These are phyloP conservation scores for Keqinozyma sinolaborantium DNA, from an alignment of 1,139 yeast species.

Conservation along the genomic window DNA sequence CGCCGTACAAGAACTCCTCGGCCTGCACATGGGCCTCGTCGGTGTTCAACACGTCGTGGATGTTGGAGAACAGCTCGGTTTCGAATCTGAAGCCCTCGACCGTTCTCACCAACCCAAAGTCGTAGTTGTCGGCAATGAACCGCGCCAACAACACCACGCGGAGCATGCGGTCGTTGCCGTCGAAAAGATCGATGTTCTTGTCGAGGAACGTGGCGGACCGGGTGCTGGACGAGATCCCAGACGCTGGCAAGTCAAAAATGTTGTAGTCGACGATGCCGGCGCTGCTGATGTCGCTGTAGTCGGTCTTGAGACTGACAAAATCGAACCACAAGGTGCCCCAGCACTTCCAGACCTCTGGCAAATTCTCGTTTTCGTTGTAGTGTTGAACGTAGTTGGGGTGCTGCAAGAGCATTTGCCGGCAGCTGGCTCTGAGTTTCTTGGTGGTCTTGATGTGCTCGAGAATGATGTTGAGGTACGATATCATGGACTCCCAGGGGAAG, in stretches of 20 bases:
- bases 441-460: conserved; percentile 29
- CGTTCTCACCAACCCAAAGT: conserved; percentile 51
- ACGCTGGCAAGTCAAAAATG: conserved; percentile 62
- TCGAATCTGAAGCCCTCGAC: conserved; percentile 43
- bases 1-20: conserved; percentile 38
- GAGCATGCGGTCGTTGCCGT: conserved; percentile 45
- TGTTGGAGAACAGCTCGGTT: conserved; percentile 21
- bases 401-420: conserved; percentile 30
- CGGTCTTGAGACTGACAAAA: conserved; percentile 44
- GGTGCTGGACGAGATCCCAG: conserved; percentile 48
- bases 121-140: conserved; percentile 46
- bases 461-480: conserved; percentile 58
- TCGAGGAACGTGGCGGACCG: conserved; percentile 9
- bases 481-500: conserved; percentile 66
- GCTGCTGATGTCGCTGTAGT: conserved; percentile 46
- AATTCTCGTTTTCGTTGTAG: conserved; percentile 55
- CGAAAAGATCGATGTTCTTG: conserved; percentile 12
- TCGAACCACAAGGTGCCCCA: conserved; percentile 87
- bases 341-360: conserved; percentile 78
- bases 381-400: conserved; percentile 27
- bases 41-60: conserved; percentile 8
- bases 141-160: conserved; percentile 50
- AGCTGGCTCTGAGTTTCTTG: conserved; percentile 19
- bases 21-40: conserved; percentile 10
- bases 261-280: conserved; percentile 56